Percentiles rank a stretch among this genome's conserved stretches.
These are phyloP conservation scores for Micractinium conductrix DNA, from an alignment of 139 green algal genomes.

Conservation along the genomic window DNA sequence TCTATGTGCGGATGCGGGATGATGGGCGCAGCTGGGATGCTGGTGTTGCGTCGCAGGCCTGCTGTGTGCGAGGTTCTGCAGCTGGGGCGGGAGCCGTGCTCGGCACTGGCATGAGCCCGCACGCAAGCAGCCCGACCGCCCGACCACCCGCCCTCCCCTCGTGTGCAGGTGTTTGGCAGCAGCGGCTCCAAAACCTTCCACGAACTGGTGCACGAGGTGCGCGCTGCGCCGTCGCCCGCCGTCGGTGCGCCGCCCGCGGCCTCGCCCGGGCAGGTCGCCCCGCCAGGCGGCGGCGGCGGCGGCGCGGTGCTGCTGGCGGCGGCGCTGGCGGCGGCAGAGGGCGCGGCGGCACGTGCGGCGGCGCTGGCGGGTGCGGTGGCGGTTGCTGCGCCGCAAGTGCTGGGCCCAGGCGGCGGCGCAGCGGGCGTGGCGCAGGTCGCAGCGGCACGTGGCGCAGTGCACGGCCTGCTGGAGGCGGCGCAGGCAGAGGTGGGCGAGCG, in stretches of 20 bases:
- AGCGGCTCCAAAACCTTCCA: conserved; percentile 34
- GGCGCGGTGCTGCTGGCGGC: background rate
- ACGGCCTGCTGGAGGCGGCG: background rate
- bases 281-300: background rate
- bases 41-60: too few species aligned
- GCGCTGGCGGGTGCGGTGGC: background rate
- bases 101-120: too few species aligned
- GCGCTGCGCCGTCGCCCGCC: background rate
- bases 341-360: background rate
- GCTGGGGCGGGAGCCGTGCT: too few species aligned
- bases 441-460: background rate
- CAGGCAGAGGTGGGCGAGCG: background rate
- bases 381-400: background rate
- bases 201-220: conserved; percentile 34
- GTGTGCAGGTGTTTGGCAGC: conserved; percentile 30
- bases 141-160: too few species aligned
- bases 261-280: background rate
- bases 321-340: background rate
- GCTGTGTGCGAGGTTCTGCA: too few species aligned
- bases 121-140: too few species aligned
- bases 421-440: background rate
- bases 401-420: background rate
- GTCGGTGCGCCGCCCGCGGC: too few species aligned
- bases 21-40: too few species aligned
- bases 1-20: too few species aligned